Evolutionary conservation across 148 eudicot genomes (phyloP).

Genomic region (Chenopodium formosanum): DNA sequence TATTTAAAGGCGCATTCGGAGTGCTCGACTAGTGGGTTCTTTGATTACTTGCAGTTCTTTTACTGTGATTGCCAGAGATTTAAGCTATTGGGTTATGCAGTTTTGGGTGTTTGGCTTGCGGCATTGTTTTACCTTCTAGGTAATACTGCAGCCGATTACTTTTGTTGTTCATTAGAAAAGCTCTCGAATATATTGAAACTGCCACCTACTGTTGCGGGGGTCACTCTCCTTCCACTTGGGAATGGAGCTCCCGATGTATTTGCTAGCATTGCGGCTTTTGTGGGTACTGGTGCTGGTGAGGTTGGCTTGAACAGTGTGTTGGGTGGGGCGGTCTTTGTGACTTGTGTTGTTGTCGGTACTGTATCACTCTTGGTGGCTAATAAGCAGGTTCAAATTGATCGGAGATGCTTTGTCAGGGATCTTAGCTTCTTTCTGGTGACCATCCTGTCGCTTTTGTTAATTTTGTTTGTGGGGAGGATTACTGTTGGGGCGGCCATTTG

Average conservation of each 20-base stretch:
- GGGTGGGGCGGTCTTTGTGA: slow-evolving; percentile 93
- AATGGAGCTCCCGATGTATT: slow-evolving; percentile 98
- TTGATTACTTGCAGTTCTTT: slow-evolving; percentile 73
- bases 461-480: slow-evolving; percentile 58
- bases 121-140: slow-evolving; percentile 90
- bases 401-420: slow-evolving; percentile 79
- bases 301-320: slow-evolving; percentile 89
- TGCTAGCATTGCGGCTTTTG: slow-evolving; percentile 92
- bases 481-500: slow-evolving; percentile 53
- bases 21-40: slow-evolving; percentile 65
- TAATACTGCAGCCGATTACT: slow-evolving; percentile 96
- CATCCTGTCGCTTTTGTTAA: slow-evolving; percentile 46
- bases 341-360: slow-evolving; percentile 77
- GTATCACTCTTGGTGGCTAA: slow-evolving; percentile 73
- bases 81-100: slow-evolving; percentile 48
- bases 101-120: slow-evolving; percentile 71
- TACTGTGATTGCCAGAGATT: slow-evolving; percentile 65
- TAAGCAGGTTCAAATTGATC: slow-evolving; percentile 68
- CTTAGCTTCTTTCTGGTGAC: slow-evolving; percentile 61
- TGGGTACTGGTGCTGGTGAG: slow-evolving; percentile 77
- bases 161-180: slow-evolving; percentile 85
- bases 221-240: slow-evolving; percentile 86
- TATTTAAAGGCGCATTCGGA: slow-evolving; percentile 70
- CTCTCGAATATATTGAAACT: slow-evolving; percentile 67
- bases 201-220: slow-evolving; percentile 94